These are phyloP conservation scores for Aureobasidium sp. DNA, from an alignment of 2,329 filamentous ascomycete genomes.

Conservation along the genomic window DNA sequence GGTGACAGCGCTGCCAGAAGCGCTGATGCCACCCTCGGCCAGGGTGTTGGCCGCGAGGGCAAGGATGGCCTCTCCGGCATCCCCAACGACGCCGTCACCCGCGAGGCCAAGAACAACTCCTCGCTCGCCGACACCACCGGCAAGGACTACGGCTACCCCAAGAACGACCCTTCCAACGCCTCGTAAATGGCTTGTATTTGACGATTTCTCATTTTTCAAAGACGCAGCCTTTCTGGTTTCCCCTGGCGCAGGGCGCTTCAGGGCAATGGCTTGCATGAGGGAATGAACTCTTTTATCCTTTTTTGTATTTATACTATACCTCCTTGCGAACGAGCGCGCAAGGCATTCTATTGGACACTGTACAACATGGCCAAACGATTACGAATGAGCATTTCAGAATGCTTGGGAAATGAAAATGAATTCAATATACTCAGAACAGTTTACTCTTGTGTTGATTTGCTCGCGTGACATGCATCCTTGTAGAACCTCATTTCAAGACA, in stretches of 20 bases:
- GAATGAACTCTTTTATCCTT: neutral
- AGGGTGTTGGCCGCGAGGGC: slow-evolving; percentile 52
- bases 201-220: neutral
- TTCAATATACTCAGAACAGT: neutral
- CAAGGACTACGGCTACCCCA: slow-evolving; percentile 35
- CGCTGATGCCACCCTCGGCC: slow-evolving; percentile 43
- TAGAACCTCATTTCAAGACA: neutral
- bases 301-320: neutral
- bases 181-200: neutral
- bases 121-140: slow-evolving; percentile 33
- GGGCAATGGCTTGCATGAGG: slow-evolving; percentile 1
- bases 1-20: slow-evolving; percentile 46
- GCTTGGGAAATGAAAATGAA: slow-evolving; percentile 7
- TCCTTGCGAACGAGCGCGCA: slow-evolving; percentile 9
- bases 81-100: slow-evolving; percentile 51
- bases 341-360: neutral
- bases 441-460: neutral
- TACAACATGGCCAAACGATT: neutral
- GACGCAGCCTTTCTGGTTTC: neutral
- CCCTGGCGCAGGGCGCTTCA: slow-evolving; percentile 5
- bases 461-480: neutral
- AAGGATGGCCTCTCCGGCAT: slow-evolving; percentile 47
- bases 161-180: slow-evolving; percentile 29
- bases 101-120: slow-evolving; percentile 35
- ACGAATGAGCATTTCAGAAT: slow-evolving; percentile 3